Evolutionary conservation across 805 yeast genomes (phyloP).

Genomic region (Candida hungchunana): DNA sequence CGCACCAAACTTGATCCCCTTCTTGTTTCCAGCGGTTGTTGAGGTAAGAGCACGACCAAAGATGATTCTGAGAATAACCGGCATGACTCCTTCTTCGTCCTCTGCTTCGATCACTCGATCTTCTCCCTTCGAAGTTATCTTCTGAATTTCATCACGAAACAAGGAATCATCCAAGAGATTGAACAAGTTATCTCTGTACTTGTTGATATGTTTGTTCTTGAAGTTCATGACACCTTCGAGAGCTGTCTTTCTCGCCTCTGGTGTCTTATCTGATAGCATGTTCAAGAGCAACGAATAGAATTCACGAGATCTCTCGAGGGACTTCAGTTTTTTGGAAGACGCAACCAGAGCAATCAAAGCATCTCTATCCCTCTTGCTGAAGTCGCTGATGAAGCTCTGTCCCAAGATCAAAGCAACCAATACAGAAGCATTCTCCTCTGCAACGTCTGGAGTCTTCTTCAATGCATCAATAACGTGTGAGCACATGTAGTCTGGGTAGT

Average conservation of each 20-base stretch:
- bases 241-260: conserved; percentile 67
- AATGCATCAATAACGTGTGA: conserved; percentile 56
- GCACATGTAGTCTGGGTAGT: conserved; percentile 31
- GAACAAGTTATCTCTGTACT: conserved; percentile 67
- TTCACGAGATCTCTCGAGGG: conserved; percentile 46
- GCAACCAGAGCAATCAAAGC: conserved; percentile 58
- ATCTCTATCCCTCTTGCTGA: conserved; percentile 52
- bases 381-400: conserved; percentile 17
- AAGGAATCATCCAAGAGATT: conserved; percentile 77
- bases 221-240: conserved; percentile 64
- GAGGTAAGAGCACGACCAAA: conserved; percentile 83
- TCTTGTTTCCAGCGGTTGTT: conserved; percentile 62
- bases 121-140: conserved; percentile 50
- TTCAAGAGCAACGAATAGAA: conserved; percentile 50
- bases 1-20: conserved; percentile 68
- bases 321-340: conserved; percentile 58
- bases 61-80: conserved; percentile 68
- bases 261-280: conserved; percentile 56
- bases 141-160: conserved; percentile 80
- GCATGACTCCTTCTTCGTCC: conserved; percentile 62
- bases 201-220: conserved; percentile 52
- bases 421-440: conserved; percentile 56
- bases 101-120: conserved; percentile 51
- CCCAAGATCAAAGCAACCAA: conserved; percentile 56
- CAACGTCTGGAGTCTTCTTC: conserved; percentile 54